Base-by-base conservation (phyloP, 2,329 filamentous ascomycete genomes). In the Lomentospora prolificans region DNA sequence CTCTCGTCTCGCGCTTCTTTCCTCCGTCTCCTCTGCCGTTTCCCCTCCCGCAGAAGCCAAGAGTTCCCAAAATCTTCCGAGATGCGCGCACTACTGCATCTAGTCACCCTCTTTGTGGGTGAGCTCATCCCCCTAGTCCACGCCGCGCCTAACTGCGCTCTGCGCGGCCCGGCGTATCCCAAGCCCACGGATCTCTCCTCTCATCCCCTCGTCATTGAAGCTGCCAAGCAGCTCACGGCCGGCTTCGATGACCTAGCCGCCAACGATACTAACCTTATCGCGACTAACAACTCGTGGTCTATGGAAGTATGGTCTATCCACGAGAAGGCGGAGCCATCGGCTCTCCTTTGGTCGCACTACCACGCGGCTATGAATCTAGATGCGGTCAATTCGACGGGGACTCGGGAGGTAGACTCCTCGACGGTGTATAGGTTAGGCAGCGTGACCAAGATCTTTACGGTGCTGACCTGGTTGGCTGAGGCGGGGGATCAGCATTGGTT, bases 401-500 rank as follows among this genome's bases (percentile, higher is more conserved):
- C 67, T 5, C 57, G 60, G 19, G 50, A 59, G 52, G 62, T 70
- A 4, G 59, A 65, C 33, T 46, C 57, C 4, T 60, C 74, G 52
- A 71, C 64, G 0, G 62, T 72, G 19, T 79, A 70, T 59, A 64
- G 68, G 2, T 61, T 73, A 3, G 70, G 66, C 12, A 77, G 74
- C 58, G 62, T 77, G 9, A 72, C 72, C 8, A 77, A 78, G 61
- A 61, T 75, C 5, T 68, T 74, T 58, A 72, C 69, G 2, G 66
- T 75, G 2, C 73, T 71, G 54, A 67, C 67, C 4, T 72, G 71
- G 58, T 64, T 77, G 17, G 64, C 66, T 12, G 67, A 72, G 57
- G 64, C 65, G n/a, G 72, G 74, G 1, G 69, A 72, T 55, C 57
- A 60, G 14, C 61, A 66, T 30, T 75, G 70, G 62, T 67, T 70